Base-by-base conservation (phyloP, 192 early-diverging fungal genomes). In the Spinellus fusiger region DNA sequence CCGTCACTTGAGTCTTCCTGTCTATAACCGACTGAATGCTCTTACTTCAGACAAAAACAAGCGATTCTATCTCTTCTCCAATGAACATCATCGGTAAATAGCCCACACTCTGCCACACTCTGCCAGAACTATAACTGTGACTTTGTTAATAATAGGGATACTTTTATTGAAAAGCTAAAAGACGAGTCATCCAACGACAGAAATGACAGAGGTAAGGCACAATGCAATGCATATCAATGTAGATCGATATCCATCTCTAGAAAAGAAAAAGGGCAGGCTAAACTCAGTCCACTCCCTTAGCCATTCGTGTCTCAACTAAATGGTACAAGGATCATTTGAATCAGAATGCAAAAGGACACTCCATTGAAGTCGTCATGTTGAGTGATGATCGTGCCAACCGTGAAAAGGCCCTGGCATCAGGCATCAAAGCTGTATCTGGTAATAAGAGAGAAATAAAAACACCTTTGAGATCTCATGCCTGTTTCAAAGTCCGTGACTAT, bases 161-260 rank as follows among this genome's bases (percentile, higher is more conserved):
- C 93, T 3, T 97, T 87, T 80, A 82, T 94, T 26, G 91, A 97
- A 48, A 81, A 84, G 34, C 60, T 79, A 8, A 75, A 87, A 35
- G 86, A 82, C 46, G 96, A 99, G 73, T 82, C 89, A 0, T 87
- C 90, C 9, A 99, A 99, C 60, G 96, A 99, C 63, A 81, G 93
- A 56, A 99, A 99, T 56, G 96, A 99, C 61, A 62, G 94, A 66
- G 85, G 86, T 86, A 53, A 34, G 61, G 8, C 29, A 73, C 25
- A 51, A n/a, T n/a, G n/a, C n/a, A n/a, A n/a, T n/a, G n/a, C n/a
- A n/a, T n/a, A n/a, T n/a, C n/a, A n/a, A n/a, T n/a, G n/a, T n/a
- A n/a, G n/a, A n/a, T n/a, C n/a, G n/a, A n/a, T n/a, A n/a, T n/a
- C n/a, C n/a, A n/a, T n/a, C n/a, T n/a, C n/a, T n/a, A 49, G 26